Base-by-base conservation (phyloP, 139 green algal species). In the Eudorina sp. region DNA sequence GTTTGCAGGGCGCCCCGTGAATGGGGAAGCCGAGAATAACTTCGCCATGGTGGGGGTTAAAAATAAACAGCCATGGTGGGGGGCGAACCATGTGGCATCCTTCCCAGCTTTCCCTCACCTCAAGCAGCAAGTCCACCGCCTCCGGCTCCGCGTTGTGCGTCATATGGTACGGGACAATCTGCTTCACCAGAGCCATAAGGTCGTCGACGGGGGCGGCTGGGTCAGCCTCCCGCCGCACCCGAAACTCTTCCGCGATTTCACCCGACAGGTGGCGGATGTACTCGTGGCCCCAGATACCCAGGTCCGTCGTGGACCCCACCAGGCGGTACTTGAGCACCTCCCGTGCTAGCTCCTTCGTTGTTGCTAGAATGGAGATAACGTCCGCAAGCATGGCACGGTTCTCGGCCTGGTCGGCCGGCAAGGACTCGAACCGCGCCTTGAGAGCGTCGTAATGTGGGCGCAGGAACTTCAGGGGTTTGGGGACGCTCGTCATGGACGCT, bases 401-500 rank as follows among this genome's bases (percentile, higher is more conserved):
- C 38, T 92, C 76, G 6, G 40, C 84, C 27, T 58, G 81, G 13
- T 34, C 55, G 0, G 51, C 81, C 2, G 93, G 77, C 83, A 98
- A 76, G 5, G 53, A 83, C n/a, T 96, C 94, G 53, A 94, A 95
- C 2, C 53, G 43, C 11, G 88, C 89, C 69, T 97, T 97, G 27
- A 99, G 91, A 0, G 85, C 90, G 31, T 93, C 92, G 46, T 98
- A 97, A 91, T 99, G 97, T 0, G 94, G 89, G 8, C 95, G 92
- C 68, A 99, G 94, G 90, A 99, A 99, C 94, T 99, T 99, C 31
- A 99, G 93, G 2, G 98, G 98, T 93, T 99, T 99, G 29, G 98
- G 98, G 18, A 99, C 98, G 23, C 94, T 97, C 18, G 98, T 99
- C 98, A 99, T 99, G 48, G 96, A 98, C 27, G 96, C 97, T 8